Base-by-base conservation (phyloP, 148 eudicot genomes). In the Suaeda aralocaspica region DNA sequence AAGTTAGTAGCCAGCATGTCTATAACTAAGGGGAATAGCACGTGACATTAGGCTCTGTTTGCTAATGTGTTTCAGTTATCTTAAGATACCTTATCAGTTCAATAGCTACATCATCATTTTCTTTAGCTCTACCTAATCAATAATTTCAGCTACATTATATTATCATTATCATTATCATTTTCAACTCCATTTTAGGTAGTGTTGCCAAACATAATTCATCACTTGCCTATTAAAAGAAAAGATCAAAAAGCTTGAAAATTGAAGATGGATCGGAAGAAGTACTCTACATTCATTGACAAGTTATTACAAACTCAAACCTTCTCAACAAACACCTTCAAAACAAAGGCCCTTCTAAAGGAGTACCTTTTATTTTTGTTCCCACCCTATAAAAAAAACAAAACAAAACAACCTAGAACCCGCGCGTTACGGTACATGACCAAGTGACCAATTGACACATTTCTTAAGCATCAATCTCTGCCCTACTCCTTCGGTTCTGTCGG, bases 391-490 rank as follows among this genome's bases (percentile, higher is more conserved):
- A 9, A 21, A 25, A n/a, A 33, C 4, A 8, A 4, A 18, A 33
- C 36, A 60, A 62, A 55, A n/a, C 45, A 51, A 51, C 41, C 63
- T 28, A 53, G n/a, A 18, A 2, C 10, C 39, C 29, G 6, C n/a
- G n/a, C n/a, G n/a, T n/a, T n/a, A n/a, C n/a, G 50, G 21, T 16
- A 68, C 57, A 31, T 30, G 22, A 31, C 0, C 30, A 31, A 5
- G 62, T 53, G 58, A 10, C n/a, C 36, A 45, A 25, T 9, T 4
- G 16, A 19, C 6, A 36, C 15, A 30, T 11, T 29, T 25, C 64
- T 70, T 80, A 81, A 36, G 81, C 88, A 21, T 53, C 69, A 26
- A 72, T 22, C 28, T 78, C 82, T 66, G n/a, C n/a, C n/a, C n/a
- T n/a, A n/a, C 78, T 82, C 72, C 74, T 71, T 31, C 58, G 66